phyloP scores from a whole-genome alignment of 495 filamentous ascomycete species.

The Endocarpon pusillum region DNA sequence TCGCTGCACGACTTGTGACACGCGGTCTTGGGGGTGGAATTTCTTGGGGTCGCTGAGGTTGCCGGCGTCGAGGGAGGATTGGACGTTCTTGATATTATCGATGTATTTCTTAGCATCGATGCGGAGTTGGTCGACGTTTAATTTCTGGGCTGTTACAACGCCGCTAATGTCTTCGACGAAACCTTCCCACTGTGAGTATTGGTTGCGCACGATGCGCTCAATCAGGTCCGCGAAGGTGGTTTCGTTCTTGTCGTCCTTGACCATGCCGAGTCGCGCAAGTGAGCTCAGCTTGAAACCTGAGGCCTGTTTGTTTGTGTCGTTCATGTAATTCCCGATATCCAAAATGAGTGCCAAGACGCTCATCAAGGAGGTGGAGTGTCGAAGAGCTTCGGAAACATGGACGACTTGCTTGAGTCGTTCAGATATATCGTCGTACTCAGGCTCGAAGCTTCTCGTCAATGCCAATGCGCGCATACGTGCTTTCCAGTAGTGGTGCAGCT shows the following conservation, averaged over 20 bases:
- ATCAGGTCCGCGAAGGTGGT: conserved; percentile 89
- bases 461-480: conserved; percentile 80
- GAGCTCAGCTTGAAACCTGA: conserved; percentile 95
- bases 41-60: conserved; percentile 94
- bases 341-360: conserved; percentile 91
- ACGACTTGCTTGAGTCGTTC: conserved; percentile 69
- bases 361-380: conserved; percentile 83
- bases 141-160: conserved; percentile 70
- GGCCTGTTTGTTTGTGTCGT: conserved; percentile 95
- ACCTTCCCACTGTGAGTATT: conserved; percentile 88
- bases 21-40: conserved; percentile 93
- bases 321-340: conserved; percentile 99
- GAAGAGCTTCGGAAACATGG: conserved; percentile 67
- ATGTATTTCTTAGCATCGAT: conserved; percentile 87
- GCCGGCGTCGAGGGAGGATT: conserved; percentile 76
- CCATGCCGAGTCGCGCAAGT: conserved; percentile 85
- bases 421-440: conserved; percentile 82
- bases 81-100: conserved; percentile 84
- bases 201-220: conserved; percentile 90
- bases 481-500: conserved; percentile 98
- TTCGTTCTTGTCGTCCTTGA: conserved; percentile 98
- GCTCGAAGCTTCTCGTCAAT: conserved; percentile 69
- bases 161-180: conserved; percentile 75
- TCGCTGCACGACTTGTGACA: conserved; percentile 76
- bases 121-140: conserved; percentile 86